Base-by-base conservation (phyloP, 441 rosid genomes). In the Isatis lusitanica region DNA sequence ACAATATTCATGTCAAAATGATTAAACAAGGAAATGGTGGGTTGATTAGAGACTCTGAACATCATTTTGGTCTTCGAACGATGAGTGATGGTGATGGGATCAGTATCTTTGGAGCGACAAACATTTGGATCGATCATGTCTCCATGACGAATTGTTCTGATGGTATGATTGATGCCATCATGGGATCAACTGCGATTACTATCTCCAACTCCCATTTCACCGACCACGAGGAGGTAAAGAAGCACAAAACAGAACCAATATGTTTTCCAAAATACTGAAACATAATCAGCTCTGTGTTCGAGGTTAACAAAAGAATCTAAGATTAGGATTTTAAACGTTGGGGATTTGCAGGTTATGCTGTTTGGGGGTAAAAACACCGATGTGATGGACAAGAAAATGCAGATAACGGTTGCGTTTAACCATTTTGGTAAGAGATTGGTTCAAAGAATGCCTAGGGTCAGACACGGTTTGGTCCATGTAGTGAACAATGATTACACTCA, bases 401-500 rank as follows among this genome's bases (percentile, higher is more conserved):
- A 90, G 71, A 67, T 87, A 16, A 90, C 94, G 0, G 83, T 90
- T 15, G 89, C 94, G 16, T 90, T 82, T 83, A 90, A 87, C 80
- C 90, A 88, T 74, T 90, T 88, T 28, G 96, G 90, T 7, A 70
- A 75, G 68, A 87, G 90, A 68, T 63, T 90, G 61, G 73, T 70
- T 35, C 94, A 87, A 79, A 83, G 94, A 78, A 88, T 90, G 94
- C 94, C 91, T 2, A 87, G 96, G 73, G 84, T 80, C 18, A 83
- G 96, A 43, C 82, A 64, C 46, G 96, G 98, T 42, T 74, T 85
- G 77, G 53, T 90, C 74, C 97, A 92, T 80, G 92, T 92, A 13
- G 91, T 90, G 66, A 92, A 92, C 85, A 92, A 92, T 56, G 97
- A 92, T 86, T 90, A 90, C 82, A 87, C 94, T 28, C 96, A 90